phyloP scores from a whole-genome alignment of 2,329 filamentous ascomycete species.

The Trichophyton benhamiae region DNA sequence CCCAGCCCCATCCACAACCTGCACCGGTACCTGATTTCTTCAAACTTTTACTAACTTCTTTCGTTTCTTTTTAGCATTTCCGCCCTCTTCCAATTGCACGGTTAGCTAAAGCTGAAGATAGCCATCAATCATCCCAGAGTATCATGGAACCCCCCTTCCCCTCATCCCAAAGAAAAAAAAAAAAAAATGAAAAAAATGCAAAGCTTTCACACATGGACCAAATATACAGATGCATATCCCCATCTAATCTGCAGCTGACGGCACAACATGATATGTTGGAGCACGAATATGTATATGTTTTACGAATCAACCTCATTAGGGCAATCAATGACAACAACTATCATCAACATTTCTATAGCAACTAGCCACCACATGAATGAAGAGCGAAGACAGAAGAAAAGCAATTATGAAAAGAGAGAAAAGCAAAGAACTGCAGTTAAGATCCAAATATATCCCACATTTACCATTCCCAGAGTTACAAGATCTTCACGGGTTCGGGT shows the following conservation, averaged over 20 bases:
- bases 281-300: conserved; percentile 1
- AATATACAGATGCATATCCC: neutral
- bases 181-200: neutral
- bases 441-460: neutral
- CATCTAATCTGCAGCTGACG: neutral
- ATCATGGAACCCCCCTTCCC: neutral
- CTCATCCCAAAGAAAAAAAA: neutral
- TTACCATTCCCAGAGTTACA: neutral
- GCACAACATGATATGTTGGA: neutral
- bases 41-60: conserved; percentile 3
- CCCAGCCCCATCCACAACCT: neutral
- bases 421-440: neutral
- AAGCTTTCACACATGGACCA: neutral
- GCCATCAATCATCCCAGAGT: neutral
- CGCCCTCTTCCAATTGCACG: conserved; percentile 48
- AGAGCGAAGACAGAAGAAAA: neutral
- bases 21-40: neutral
- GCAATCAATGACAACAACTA: neutral
- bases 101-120: conserved; percentile 21
- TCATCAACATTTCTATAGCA: conserved; percentile 1
- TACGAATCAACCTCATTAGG: conserved; percentile 1
- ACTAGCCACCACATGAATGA: neutral
- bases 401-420: neutral
- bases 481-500: conserved; percentile 2
- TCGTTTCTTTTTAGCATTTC: conserved; percentile 9